Evolutionary conservation across 495 filamentous ascomycete species (phyloP).

Genomic region (Lasiosphaeria miniovina): DNA sequence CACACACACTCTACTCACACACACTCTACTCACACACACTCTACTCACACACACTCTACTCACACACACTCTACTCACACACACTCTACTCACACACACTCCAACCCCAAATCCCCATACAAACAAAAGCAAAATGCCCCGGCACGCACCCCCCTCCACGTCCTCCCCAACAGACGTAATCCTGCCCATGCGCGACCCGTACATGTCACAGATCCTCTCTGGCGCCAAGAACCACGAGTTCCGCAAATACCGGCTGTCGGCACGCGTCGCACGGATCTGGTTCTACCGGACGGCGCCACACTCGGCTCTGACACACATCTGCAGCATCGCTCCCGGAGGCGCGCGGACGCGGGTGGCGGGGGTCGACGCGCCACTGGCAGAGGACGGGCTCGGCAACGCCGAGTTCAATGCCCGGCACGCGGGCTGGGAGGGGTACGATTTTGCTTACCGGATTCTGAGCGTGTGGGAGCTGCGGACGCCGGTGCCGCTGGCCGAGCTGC

Average conservation of each 20-base stretch:
- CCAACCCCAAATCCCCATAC: too few species aligned
- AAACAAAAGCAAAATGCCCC: too few species aligned
- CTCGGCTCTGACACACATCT: constrained; percentile 7
- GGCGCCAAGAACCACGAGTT: constrained; percentile 8
- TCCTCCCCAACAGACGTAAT: constrained; percentile 1
- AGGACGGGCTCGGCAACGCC: constrained; percentile 8
- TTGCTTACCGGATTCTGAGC: constrained; percentile 5
- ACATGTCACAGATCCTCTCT: background rate
- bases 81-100: too few species aligned
- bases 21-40: too few species aligned
- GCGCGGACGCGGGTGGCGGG: background rate
- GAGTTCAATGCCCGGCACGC: constrained; percentile 7
- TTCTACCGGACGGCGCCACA: constrained; percentile 9
- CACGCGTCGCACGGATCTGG: constrained; percentile 3
- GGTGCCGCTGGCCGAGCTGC: background rate
- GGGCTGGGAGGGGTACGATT: constrained; percentile 5
- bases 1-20: too few species aligned
- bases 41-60: too few species aligned
- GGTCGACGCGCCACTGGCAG: background rate
- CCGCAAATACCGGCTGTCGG: constrained; percentile 5
- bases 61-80: too few species aligned
- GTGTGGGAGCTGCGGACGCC: constrained; percentile 4
- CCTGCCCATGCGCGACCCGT: constrained; percentile 7
- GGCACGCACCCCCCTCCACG: too few species aligned
- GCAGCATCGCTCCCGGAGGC: background rate